Evolutionary conservation across 805 yeast species (phyloP).

Genomic region (Priceomyces carsonii): DNA sequence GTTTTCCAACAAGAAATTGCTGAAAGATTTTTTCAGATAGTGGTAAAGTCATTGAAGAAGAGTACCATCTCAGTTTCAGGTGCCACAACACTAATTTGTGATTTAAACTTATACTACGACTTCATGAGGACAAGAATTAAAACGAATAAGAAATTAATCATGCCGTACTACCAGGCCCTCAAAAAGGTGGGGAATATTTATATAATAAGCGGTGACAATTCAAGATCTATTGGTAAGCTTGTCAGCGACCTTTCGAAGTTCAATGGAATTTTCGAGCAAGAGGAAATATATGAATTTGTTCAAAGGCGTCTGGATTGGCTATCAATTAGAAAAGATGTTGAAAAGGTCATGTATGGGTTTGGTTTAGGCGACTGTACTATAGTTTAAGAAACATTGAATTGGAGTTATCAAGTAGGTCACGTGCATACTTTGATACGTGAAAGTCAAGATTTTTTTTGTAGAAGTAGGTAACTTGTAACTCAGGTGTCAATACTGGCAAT

Average conservation of each 20-base stretch:
- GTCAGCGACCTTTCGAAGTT: slow-evolving; percentile 83
- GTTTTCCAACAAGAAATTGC: slow-evolving; percentile 95
- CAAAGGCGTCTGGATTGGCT: slow-evolving; percentile 89
- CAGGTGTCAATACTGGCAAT: no score
- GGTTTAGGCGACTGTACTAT: slow-evolving; percentile 76
- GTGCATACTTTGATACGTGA: not conserved
- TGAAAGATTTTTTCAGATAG: slow-evolving; percentile 72
- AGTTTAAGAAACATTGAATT: slow-evolving; percentile 18
- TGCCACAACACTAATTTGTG: slow-evolving; percentile 79
- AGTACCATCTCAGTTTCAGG: slow-evolving; percentile 74
- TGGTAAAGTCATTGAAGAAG: slow-evolving; percentile 77
- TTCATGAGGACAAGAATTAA: slow-evolving; percentile 54
- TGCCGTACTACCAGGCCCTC: slow-evolving; percentile 75
- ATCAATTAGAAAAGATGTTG: slow-evolving; percentile 73
- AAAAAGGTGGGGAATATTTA: slow-evolving; percentile 85
- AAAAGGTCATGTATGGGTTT: slow-evolving; percentile 92
- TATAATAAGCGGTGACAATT: slow-evolving; percentile 67
- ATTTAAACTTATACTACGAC: slow-evolving; percentile 74
- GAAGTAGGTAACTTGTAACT: no score
- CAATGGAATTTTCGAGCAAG: slow-evolving; percentile 87
- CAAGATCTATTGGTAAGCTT: slow-evolving; percentile 80
- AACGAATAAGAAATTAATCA: slow-evolving; percentile 64
- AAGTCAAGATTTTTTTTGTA: no score
- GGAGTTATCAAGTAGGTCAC: slow-evolving; percentile 20
- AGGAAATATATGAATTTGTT: slow-evolving; percentile 91